Evolutionary conservation across 225 moss, liverwort and hornwort genomes (phyloP), one percentile per base, ranked within the genome.

Genomic region (Straminergon stramineum): DNA sequence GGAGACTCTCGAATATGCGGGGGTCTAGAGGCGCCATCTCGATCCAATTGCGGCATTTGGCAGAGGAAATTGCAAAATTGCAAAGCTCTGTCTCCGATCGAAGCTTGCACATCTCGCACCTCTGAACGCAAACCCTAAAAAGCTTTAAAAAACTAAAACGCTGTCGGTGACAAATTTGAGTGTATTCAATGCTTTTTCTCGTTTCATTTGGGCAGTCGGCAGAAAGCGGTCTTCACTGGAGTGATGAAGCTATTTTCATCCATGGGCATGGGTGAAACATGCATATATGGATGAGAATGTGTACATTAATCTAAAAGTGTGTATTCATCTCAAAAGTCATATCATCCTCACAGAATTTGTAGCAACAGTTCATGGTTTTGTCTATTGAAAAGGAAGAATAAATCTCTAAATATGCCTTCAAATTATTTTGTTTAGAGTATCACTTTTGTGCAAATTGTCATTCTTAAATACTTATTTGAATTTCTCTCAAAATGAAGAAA

Each of bases 1-100:
- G 92, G 18, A 95, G 86, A 84, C 61, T n/a, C 88, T 94, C 94
- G 63, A 94, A 91, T 58, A 67, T 32, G 35, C 84, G 76, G 37
- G 87, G 77, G 63, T 89, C 87, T 16, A 93, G 73, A 11, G 74
- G 58, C 52, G 88, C 90, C 92, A 89, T 93, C 75, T n/a, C 39
- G 51, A 82, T 48, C 80, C 18, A 16, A 23, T 16, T 55, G 73
- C 35, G 61, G 65, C 86, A 75, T 74, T 81, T 5, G 58, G 66
- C 83, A 43, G 57, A 21, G 20, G 8, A 63, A 41, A 79, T 80
- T 41, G 70, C 61, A 11, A 34, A 34, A 64, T 67, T n/a, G 68
- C 53, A 24, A 63, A 45, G 64, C 58, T 48, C 35, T 41, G n/a
- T 56, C 57, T 52, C 70, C 24, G 22, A n/a, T 64, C 76, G 28